Base-by-base conservation (phyloP, 1,139 yeast genomes). In the Lodderomyces beijingensis region DNA sequence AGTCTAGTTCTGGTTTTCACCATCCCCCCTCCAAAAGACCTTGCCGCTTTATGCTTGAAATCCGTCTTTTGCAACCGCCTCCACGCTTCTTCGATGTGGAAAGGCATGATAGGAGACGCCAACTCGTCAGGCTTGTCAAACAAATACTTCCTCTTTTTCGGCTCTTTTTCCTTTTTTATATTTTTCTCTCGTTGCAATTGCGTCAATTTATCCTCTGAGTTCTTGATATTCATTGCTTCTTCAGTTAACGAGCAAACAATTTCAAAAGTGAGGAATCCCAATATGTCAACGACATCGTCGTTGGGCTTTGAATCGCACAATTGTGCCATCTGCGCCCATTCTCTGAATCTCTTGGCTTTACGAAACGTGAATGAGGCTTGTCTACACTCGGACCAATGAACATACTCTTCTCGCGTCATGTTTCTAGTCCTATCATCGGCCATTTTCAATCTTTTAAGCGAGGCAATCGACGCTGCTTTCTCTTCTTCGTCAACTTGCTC, bases 341-440 rank as follows among this genome's bases (percentile, higher is more conserved):
- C 99, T 50, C 94, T 74, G 53, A 91, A 91, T 50, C 96, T 67
- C 54, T 89, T 87, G 12, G 85, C 86, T 55, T 93, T 91, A 47
- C 97, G 71, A 50, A 88, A 91, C 0, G 98, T 93, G 53, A 91
- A 93, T 36, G 94, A 81, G 1, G 98, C 98, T 55, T 91, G 98
- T 44, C 99, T 76, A 60, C 98, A 91, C 53, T 91, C 99, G 10
- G 95, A 84, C 96, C 97, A 91, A 55, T 93, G 98, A 12, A 89
- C 98, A 49, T 91, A 91, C 54, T 91, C 98, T 50, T 91, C 96
- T 48, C 81, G 79, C 0, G 98, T 91, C 99, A 91, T 93, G 44
- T 83, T 76, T 45, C 70, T 76, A 0, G 99, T 91, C 44, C 98
- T 69, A 38, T 91, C 96, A 56, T 91, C 99, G 3, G 97, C 97